Base-by-base conservation (phyloP, 2,329 filamentous ascomycete species). In the Colletotrichum trifolii region DNA sequence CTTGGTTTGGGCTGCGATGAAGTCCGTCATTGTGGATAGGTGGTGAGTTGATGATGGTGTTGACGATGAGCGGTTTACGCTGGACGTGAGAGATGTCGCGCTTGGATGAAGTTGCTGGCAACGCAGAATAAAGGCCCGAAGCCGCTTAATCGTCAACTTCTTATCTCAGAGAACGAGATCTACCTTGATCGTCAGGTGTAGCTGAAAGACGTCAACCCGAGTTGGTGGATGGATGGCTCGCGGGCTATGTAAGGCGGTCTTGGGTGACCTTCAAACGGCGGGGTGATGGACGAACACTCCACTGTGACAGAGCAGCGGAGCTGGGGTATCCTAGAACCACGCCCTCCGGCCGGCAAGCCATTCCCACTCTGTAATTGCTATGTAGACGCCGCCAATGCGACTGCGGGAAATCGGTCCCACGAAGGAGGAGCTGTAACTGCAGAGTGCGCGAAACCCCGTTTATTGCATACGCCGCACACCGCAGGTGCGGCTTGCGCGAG, bases 271-370 rank as follows among this genome's bases (percentile, higher is more conserved):
- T 9, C 34, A 45, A 45, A 54, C 35, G n/a, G 62, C 62, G 50
- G 62, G 62, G 57, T 35, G 43, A 39, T 40, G 39, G 11, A 36
- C 13, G 13, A 25, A 10, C 38, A 25, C 49, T 17, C 55, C 61
- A 45, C 55, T 49, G 35, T 63, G 38, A 42, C 48, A 52, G 53
- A 45, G 46, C 10, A 10, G 39, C 15, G 11, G 36, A 54, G 42
- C 38, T 53, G 53, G 36, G 50, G 48, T 59, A 33, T 59, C 36
- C 52, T 56, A 62, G 47, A 43, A 11, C 53, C 58, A 62, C 62
- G 40, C 58, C 62, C 62, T 47, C 17, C 36, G 25, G 6, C 7
- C 11, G 15, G 15, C 9, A 5, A 25, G 40, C 38, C 36, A 54
- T 50, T 38, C 12, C 46, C 55, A 52, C 55, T 45, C 50, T 17